Evolutionary conservation across 371 early-diverging fungal genomes (phyloP).

Genomic region (Mortierella polycephala): DNA sequence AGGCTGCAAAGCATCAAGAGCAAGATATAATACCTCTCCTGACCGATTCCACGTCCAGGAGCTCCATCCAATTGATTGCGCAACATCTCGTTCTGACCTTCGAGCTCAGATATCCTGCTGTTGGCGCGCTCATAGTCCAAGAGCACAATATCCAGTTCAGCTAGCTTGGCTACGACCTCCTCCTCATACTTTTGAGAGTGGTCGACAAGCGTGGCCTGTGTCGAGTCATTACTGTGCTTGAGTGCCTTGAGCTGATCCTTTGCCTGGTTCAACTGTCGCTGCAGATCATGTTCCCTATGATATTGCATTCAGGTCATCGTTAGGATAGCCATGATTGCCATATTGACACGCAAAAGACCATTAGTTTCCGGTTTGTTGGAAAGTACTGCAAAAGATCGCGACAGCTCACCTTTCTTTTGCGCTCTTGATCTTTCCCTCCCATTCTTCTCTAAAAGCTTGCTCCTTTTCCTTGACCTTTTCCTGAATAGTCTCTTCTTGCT

Average conservation of each 20-base stretch:
- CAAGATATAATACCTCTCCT: constrained; percentile 38
- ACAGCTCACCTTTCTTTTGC: constrained; percentile 78
- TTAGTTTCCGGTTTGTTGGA: too few relatives aligned
- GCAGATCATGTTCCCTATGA: constrained; percentile 81
- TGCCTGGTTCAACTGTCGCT: constrained; percentile 83
- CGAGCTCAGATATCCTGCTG: constrained; percentile 73
- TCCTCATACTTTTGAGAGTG: constrained; percentile 83
- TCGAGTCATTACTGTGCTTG: constrained; percentile 77
- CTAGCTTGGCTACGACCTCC: constrained; percentile 84
- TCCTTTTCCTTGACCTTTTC: constrained; percentile 55
- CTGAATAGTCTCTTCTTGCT: constrained; percentile 53
- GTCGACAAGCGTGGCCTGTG: constrained; percentile 79
- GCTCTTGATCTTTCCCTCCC: constrained; percentile 75
- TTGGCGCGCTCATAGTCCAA: constrained; percentile 88
- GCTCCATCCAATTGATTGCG: constrained; percentile 41
- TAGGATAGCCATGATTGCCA: background rate
- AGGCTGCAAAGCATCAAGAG: background rate
- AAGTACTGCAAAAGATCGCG: too few relatives aligned
- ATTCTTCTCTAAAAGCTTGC: constrained; percentile 48
- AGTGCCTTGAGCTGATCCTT: constrained; percentile 79
- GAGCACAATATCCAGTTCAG: constrained; percentile 87
- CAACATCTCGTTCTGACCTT: constrained; percentile 70
- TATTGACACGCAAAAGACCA: too few relatives aligned
- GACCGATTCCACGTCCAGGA: constrained; percentile 34
- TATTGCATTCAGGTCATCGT: background rate